These are phyloP conservation scores for Juncus inflexus DNA, from an alignment of 176 grass and related monocot genomes.

Conservation along the genomic window DNA sequence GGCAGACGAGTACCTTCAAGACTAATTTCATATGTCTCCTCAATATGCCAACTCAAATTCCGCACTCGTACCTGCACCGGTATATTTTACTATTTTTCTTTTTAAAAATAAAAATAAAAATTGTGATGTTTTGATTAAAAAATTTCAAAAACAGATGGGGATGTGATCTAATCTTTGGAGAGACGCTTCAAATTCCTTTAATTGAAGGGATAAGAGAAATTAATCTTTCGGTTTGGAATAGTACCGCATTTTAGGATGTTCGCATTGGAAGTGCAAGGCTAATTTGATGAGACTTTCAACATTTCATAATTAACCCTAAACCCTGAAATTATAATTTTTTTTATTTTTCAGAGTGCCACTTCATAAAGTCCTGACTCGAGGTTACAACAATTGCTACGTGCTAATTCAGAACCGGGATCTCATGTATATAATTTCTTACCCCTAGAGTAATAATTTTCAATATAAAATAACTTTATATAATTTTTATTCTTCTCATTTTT, in stretches of 20 bases:
- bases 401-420: slow-evolving; percentile 53
- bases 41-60: slow-evolving; percentile 62
- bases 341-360: slow-evolving; percentile 55
- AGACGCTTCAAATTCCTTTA: slow-evolving; percentile 75
- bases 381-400: slow-evolving; percentile 66
- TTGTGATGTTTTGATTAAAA: slow-evolving; percentile 5
- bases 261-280: slow-evolving; percentile 71
- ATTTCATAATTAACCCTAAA: not conserved
- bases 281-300: not conserved
- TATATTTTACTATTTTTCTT: slow-evolving; percentile 15
- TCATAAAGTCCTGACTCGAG: slow-evolving; percentile 60
- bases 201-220: slow-evolving; percentile 80
- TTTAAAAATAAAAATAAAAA: too few relatives aligned
- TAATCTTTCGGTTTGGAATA: slow-evolving; percentile 54
- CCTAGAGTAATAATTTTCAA: not conserved
- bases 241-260: slow-evolving; percentile 67
- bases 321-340: not conserved
- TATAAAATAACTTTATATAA: not conserved
- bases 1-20: slow-evolving; percentile 75
- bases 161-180: slow-evolving; percentile 62
- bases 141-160: slow-evolving; percentile 43
- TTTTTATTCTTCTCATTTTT: too few relatives aligned
- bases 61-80: slow-evolving; percentile 80
- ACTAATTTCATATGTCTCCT: slow-evolving; percentile 78
- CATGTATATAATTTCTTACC: slow-evolving; percentile 31